These are phyloP conservation scores for Epipyxis sp. DNA, from an alignment of 108 stramenopile genomes.

Conservation along the genomic window DNA sequence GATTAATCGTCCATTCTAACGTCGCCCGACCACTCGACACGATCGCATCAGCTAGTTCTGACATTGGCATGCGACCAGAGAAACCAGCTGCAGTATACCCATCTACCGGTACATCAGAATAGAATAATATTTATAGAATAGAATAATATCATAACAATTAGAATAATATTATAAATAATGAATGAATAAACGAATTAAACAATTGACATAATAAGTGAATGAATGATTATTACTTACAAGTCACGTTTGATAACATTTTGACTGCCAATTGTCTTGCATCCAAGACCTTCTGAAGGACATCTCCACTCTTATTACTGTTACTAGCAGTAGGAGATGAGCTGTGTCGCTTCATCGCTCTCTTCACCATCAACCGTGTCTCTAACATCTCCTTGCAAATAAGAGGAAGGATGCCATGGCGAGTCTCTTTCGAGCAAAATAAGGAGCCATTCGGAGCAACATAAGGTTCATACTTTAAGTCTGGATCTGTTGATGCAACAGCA, in stretches of 20 bases:
- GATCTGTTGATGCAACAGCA: neutral
- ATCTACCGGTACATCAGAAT: too few species aligned
- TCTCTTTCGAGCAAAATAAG: conserved; percentile 73
- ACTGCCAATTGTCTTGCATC: conserved; percentile 96
- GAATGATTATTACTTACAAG: conserved; percentile 66
- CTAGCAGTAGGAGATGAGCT: conserved; percentile 36
- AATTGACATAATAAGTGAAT: neutral
- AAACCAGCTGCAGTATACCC: conserved; percentile 89
- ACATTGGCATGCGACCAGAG: conserved; percentile 87
- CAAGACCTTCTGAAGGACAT: conserved; percentile 68
- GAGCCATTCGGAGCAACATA: conserved; percentile 77
- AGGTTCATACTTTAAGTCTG: neutral
- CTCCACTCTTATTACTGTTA: conserved; percentile 31
- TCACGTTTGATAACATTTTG: conserved; percentile 97
- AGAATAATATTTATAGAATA: too few species aligned
- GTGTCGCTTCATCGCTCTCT: conserved; percentile 81
- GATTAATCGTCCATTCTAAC: conserved; percentile 73
- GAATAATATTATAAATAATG: too few species aligned
- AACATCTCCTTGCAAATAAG: conserved; percentile 92
- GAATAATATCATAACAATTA: too few species aligned
- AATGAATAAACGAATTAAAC: neutral
- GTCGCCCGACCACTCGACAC: conserved; percentile 84
- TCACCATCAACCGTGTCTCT: conserved; percentile 88
- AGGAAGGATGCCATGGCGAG: conserved; percentile 86
- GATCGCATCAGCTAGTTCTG: conserved; percentile 92